Conservation (phyloP, 176 grass and related monocot genomes). For the Leersia perrieri region DNA sequence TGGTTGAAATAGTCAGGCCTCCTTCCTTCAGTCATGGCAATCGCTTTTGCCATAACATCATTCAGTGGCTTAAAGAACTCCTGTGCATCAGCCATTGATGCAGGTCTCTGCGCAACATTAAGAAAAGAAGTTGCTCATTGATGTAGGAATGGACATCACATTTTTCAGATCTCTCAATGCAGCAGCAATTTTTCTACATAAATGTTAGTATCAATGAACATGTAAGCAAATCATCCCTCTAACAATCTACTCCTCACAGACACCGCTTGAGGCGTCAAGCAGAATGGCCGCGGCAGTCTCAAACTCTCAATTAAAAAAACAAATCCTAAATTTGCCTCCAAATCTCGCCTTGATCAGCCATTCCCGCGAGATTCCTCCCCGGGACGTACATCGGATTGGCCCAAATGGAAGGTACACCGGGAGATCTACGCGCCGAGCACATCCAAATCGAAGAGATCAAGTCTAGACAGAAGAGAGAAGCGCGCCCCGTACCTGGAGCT, state of each 20-base stretch:
- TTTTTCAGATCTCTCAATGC: slow-evolving; percentile 26
- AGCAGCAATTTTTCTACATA: neutral
- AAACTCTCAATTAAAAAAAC: neutral
- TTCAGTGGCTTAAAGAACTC: slow-evolving; percentile 84
- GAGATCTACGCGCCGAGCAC: slow-evolving; percentile 25
- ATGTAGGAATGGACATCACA: neutral
- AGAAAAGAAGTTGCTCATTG: neutral
- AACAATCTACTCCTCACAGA: neutral
- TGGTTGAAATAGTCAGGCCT: slow-evolving; percentile 92
- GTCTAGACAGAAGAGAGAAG: slow-evolving; percentile 5
- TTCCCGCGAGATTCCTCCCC: neutral
- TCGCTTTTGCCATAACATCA: slow-evolving; percentile 63
- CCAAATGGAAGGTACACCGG: neutral
- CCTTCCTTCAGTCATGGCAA: slow-evolving; percentile 81
- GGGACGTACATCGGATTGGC: neutral
- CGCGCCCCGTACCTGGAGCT: slow-evolving; percentile 50
- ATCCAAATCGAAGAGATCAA: neutral
- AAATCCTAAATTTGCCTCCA: neutral
- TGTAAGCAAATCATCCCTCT: neutral
- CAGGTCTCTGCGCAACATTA: slow-evolving; percentile 64
- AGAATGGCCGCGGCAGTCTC: neutral
- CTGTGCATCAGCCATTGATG: slow-evolving; percentile 55
- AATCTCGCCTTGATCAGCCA: slow-evolving; percentile 13
- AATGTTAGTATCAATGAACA: neutral
- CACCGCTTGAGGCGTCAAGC: neutral